phyloP scores from a whole-genome alignment of 2,329 filamentous ascomycete species.

The Penicillium sp. region DNA sequence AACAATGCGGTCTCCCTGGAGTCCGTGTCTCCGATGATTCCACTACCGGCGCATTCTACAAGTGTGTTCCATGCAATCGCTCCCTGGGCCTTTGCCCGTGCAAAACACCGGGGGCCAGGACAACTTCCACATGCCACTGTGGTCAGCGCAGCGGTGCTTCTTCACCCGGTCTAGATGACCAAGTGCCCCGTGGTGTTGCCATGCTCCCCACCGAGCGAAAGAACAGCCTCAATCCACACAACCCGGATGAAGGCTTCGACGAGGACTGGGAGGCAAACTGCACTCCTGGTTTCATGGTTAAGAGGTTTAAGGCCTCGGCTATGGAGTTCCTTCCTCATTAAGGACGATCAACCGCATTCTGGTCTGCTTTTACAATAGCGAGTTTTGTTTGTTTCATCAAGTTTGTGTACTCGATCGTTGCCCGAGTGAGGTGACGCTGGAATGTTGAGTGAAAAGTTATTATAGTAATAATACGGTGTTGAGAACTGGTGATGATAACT shows the following conservation, averaged over 20 bases:
- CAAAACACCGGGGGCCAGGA: constrained; percentile 19
- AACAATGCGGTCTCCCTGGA: constrained; percentile 21
- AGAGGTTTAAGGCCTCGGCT: constrained; percentile 21
- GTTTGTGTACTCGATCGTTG: not conserved
- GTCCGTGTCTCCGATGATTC: constrained; percentile 13
- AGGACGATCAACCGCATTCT: not conserved
- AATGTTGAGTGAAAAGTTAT: not conserved
- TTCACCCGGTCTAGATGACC: constrained; percentile 13
- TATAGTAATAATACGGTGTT: constrained; percentile 2
- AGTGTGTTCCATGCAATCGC: constrained; percentile 24
- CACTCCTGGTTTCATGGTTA: constrained; percentile 23
- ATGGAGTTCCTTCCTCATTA: constrained; percentile 13
- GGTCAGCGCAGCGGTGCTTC: constrained; percentile 16
- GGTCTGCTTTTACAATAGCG: not conserved
- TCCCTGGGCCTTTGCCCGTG: constrained; percentile 21
- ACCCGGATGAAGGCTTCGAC: constrained; percentile 22
- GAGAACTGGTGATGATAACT: not conserved
- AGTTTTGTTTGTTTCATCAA: constrained; percentile 1
- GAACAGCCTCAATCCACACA: constrained; percentile 13
- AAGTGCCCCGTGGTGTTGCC: constrained; percentile 11
- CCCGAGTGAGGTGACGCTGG: not conserved
- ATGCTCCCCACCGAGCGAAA: not conserved
- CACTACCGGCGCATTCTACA: constrained; percentile 19
- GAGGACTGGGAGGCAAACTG: constrained; percentile 26
- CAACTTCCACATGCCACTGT: constrained; percentile 20